A percentile compares a stretch with the other conserved stretches of the same genome.
These are phyloP conservation scores for Coniferiporia sulphurascens DNA, from an alignment of 1,284 basidiomycete genomes.

Conservation along the genomic window DNA sequence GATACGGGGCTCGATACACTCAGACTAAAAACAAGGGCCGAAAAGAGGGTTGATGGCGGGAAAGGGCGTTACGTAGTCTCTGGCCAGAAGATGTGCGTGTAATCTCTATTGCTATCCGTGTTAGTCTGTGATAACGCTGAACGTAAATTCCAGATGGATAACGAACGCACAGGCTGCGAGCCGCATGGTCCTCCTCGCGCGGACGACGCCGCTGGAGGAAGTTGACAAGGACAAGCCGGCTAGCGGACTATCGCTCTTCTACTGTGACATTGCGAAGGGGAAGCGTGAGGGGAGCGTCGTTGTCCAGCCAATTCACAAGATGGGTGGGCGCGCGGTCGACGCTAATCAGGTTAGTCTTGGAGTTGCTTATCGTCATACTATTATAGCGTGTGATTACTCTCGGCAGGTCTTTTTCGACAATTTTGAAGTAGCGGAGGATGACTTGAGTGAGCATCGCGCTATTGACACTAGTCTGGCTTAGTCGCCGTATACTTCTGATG, in stretches of 20 bases:
- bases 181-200: constrained; percentile 29
- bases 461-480: not conserved
- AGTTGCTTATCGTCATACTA: not conserved
- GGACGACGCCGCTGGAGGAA: constrained; percentile 27
- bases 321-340: constrained; percentile 34
- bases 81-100: constrained; percentile 26
- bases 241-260: constrained; percentile 24
- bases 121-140: not conserved
- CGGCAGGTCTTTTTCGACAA: constrained; percentile 30
- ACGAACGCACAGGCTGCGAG: constrained; percentile 28
- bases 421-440: constrained; percentile 27
- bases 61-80: constrained; percentile 24
- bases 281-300: constrained; percentile 26
- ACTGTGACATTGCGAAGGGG: constrained; percentile 22
- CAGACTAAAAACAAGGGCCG: constrained; percentile 28
- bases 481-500: not conserved
- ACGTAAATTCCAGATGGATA: constrained; percentile 11
- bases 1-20: constrained; percentile 29
- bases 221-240: constrained; percentile 17
- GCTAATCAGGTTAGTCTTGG: constrained; percentile 25
- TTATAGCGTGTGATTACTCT: not conserved
- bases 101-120: constrained; percentile 20
- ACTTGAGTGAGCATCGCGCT: constrained; percentile 18
- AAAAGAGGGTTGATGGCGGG: constrained; percentile 11
- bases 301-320: constrained; percentile 30